These are phyloP conservation scores for Misopates orontium DNA, from an alignment of 257 asterid genomes.

Conservation along the genomic window DNA sequence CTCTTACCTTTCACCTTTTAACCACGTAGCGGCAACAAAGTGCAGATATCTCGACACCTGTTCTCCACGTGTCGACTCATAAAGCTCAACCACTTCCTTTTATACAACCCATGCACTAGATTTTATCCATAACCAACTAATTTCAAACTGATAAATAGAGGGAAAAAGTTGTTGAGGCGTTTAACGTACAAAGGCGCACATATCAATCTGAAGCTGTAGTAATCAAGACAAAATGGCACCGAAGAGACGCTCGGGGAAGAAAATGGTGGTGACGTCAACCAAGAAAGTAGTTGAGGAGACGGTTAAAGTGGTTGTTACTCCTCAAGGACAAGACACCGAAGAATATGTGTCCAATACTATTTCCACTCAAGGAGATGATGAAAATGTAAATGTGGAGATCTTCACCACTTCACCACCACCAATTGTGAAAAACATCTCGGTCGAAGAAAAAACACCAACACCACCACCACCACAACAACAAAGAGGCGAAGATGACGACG, in stretches of 20 bases:
- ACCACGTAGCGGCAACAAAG: slow-evolving; percentile 53
- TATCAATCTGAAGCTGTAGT: too few relatives aligned
- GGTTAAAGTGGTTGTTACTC: slow-evolving; percentile 46
- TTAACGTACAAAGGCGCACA: too few relatives aligned
- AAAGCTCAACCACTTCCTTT: slow-evolving; percentile 18
- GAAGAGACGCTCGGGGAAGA: slow-evolving; percentile 38
- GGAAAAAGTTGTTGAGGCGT: neutral
- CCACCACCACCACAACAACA: neutral
- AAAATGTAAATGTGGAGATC: slow-evolving; percentile 36
- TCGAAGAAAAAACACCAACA: slow-evolving; percentile 18
- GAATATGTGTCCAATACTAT: slow-evolving; percentile 26
- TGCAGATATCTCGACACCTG: slow-evolving; percentile 36
- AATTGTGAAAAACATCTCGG: slow-evolving; percentile 20
- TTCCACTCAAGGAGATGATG: slow-evolving; percentile 37
- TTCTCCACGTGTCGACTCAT: slow-evolving; percentile 39
- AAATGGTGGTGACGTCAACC: slow-evolving; percentile 46
- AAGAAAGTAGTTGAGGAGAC: slow-evolving; percentile 68
- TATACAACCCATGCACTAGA: neutral
- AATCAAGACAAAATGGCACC: slow-evolving; percentile 49
- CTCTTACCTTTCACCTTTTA: slow-evolving; percentile 22
- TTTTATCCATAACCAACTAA: neutral
- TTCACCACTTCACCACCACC: slow-evolving; percentile 26
- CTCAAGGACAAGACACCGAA: slow-evolving; percentile 14
- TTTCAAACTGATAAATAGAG: slow-evolving; percentile 1
- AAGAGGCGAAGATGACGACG: slow-evolving; percentile 25